Conservation (phyloP, 345 rosid genomes). For the Laguncularia racemosa region DNA sequence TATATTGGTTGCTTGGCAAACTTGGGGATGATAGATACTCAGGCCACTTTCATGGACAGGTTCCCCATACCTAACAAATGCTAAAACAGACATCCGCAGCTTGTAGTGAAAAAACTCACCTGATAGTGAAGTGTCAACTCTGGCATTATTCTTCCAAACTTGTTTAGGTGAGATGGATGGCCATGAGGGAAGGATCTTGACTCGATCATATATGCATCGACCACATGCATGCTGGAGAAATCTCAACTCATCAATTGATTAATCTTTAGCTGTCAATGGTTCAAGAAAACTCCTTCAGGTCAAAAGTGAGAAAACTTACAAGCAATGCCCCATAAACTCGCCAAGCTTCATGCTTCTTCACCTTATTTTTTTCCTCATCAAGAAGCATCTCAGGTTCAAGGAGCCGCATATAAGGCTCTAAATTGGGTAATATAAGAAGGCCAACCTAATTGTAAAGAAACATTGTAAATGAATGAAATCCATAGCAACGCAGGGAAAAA, state of each 20-base stretch:
- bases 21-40: neutral
- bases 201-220: constrained; percentile 53
- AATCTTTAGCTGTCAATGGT: neutral
- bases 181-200: constrained; percentile 64
- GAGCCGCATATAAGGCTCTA: constrained; percentile 66
- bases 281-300: constrained; percentile 5
- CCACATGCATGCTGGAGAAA: constrained; percentile 74
- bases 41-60: constrained; percentile 1
- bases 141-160: constrained; percentile 37
- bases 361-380: constrained; percentile 79
- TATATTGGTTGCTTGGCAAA: too few relatives aligned
- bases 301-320: constrained; percentile 34
- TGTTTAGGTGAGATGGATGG: constrained; percentile 41
- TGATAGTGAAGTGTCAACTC: constrained; percentile 30
- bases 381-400: constrained; percentile 86
- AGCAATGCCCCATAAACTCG: constrained; percentile 79
- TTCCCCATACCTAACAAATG: neutral
- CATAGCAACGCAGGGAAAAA: constrained; percentile 1
- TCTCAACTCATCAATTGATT: neutral
- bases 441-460: constrained; percentile 44
- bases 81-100: neutral
- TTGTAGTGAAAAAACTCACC: constrained; percentile 27
- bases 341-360: constrained; percentile 93
- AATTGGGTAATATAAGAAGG: constrained; percentile 71
- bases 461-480: constrained; percentile 8